phyloP scores from a whole-genome alignment of 2,329 filamentous ascomycete species.

The Ambrosiella xylebori region DNA sequence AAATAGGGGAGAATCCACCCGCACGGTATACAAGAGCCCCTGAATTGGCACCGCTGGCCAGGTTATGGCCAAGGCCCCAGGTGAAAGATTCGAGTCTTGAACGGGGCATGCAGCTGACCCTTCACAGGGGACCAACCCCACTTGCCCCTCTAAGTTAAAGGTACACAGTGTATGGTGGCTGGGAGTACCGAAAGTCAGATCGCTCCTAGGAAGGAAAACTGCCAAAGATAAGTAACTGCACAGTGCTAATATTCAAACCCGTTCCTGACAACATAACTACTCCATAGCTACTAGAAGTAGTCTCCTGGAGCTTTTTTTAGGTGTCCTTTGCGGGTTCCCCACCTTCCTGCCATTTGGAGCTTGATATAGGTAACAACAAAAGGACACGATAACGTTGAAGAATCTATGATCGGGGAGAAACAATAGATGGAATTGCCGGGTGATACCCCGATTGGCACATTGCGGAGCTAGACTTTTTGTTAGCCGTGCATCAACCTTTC shows the following conservation, averaged over 20 bases:
- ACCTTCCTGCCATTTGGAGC: conserved; percentile 1
- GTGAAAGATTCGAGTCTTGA: neutral
- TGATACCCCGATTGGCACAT: too few relatives aligned
- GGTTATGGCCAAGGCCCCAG: conserved; percentile 1
- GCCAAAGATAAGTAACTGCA: neutral
- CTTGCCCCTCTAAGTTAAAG: conserved; percentile 5
- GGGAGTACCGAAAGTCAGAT: conserved; percentile 10
- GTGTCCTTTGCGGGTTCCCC: neutral
- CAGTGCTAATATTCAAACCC: conserved; percentile 1
- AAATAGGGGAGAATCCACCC: conserved; percentile 11
- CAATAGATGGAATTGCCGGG: too few relatives aligned
- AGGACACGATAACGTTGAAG: conserved; percentile 7
- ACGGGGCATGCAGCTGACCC: neutral
- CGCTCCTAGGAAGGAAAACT: conserved; percentile 7
- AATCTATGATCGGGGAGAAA: too few relatives aligned
- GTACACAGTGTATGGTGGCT: conserved; percentile 14
- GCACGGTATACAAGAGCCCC: conserved; percentile 13
- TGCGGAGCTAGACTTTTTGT: too few relatives aligned
- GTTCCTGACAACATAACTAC: neutral
- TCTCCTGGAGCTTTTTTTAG: conserved; percentile 1
- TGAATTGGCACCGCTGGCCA: conserved; percentile 8
- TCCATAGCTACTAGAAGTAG: neutral
- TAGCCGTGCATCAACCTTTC: too few relatives aligned
- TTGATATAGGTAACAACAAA: conserved; percentile 4
- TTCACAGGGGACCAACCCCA: conserved; percentile 10